Evolutionary conservation across 768 basidiomycete genomes (phyloP).

Genomic region (Psilocybe azurescens): DNA sequence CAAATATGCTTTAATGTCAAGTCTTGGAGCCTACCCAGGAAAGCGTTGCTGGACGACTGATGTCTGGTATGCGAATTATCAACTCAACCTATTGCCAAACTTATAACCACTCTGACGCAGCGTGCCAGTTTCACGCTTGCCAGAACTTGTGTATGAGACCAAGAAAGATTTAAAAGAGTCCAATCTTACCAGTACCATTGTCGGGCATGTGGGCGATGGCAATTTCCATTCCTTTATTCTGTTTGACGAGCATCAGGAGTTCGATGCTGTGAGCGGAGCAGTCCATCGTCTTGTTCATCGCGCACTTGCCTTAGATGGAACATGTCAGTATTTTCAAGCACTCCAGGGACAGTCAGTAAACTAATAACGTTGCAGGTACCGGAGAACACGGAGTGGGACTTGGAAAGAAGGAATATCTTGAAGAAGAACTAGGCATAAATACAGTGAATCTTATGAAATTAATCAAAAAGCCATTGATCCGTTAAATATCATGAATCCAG

Average conservation of each 20-base stretch:
- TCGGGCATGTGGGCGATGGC: constrained; percentile 84
- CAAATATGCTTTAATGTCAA: constrained; percentile 82
- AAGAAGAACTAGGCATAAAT: constrained; percentile 80
- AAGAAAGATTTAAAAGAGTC: constrained; percentile 73
- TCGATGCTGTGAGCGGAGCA: constrained; percentile 55
- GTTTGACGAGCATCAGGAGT: constrained; percentile 63
- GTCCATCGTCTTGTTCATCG: constrained; percentile 75
- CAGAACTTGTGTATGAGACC: constrained; percentile 76
- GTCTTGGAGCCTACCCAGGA: constrained; percentile 67
- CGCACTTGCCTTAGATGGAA: constrained; percentile 78
- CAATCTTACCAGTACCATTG: constrained; percentile 68
- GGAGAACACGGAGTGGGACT: constrained; percentile 91
- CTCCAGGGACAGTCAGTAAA: neutral
- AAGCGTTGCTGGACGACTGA: constrained; percentile 85
- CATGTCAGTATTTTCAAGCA: constrained; percentile 52
- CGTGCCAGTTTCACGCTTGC: constrained; percentile 73
- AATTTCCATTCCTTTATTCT: constrained; percentile 61
- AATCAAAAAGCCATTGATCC: constrained; percentile 87
- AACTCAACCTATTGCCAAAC: neutral
- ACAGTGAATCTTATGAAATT: constrained; percentile 87
- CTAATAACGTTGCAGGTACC: constrained; percentile 52
- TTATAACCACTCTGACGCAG: constrained; percentile 31
- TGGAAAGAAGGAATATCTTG: constrained; percentile 85
- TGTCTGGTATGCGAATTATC: constrained; percentile 68
- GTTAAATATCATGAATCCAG: constrained; percentile 83